phyloP scores from a whole-genome alignment of 495 filamentous ascomycete species.

The Penicillium bovifimosum region DNA sequence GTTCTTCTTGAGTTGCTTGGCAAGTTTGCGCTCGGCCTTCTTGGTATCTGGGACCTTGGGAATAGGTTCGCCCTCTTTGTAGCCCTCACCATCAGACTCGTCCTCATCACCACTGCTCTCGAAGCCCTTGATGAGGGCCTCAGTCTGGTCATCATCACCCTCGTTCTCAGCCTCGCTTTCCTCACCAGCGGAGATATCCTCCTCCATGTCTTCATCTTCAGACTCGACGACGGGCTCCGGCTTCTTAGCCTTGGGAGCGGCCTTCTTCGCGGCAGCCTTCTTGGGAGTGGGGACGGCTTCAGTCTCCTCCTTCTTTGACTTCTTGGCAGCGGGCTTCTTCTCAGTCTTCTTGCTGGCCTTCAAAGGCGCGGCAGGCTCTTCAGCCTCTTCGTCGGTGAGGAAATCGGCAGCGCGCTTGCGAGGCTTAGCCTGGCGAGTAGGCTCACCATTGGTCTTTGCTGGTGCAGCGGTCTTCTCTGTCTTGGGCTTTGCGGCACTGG shows the following conservation, averaged over 20 bases:
- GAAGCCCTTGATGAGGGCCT: slow-evolving; percentile 67
- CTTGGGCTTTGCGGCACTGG: slow-evolving; percentile 15
- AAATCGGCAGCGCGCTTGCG: slow-evolving; percentile 54
- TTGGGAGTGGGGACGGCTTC: slow-evolving; percentile 23
- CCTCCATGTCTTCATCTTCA: slow-evolving; percentile 15
- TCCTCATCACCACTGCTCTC: slow-evolving; percentile 72
- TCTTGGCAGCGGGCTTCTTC: slow-evolving; percentile 29
- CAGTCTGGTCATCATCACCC: slow-evolving; percentile 61
- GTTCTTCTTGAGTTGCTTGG: slow-evolving; percentile 44
- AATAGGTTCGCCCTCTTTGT: slow-evolving; percentile 53
- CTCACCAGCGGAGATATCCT: slow-evolving; percentile 19
- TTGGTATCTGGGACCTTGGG: slow-evolving; percentile 56
- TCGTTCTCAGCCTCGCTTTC: slow-evolving; percentile 31
- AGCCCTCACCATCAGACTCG: slow-evolving; percentile 46
- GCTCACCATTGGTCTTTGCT: slow-evolving; percentile 32
- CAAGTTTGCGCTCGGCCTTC: slow-evolving; percentile 54
- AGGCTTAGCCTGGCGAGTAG: slow-evolving; percentile 36
- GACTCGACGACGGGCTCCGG: slow-evolving; percentile 21
- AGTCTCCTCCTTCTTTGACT: slow-evolving; percentile 38
- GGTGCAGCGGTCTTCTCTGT: slow-evolving; percentile 21
- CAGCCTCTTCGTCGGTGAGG: slow-evolving; percentile 40
- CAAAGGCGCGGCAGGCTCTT: slow-evolving; percentile 21
- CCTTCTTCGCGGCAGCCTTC: slow-evolving; percentile 32
- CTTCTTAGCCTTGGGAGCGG: slow-evolving; percentile 22
- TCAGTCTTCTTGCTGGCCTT: slow-evolving; percentile 22